Percentiles rank a stretch among this genome's conserved stretches.
phyloP scores from a whole-genome alignment of 1,284 basidiomycete genomes.

The Cutaneotrichosporon cavernicola region DNA sequence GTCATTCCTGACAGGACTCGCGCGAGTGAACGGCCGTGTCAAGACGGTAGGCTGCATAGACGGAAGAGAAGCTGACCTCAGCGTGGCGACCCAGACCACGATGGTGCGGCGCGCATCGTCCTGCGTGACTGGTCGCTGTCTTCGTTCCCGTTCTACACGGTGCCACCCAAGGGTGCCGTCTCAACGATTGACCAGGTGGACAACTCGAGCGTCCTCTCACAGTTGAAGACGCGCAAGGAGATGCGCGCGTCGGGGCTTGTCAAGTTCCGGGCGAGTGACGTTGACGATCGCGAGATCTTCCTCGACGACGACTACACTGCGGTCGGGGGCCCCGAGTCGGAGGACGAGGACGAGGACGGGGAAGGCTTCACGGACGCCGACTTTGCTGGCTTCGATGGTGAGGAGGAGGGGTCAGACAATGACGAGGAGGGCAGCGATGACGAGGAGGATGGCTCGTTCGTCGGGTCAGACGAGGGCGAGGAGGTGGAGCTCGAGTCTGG shows the following conservation, averaged over 20 bases:
- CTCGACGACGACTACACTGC: slow-evolving; percentile 61
- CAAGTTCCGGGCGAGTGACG: slow-evolving; percentile 58
- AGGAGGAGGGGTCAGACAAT: slow-evolving; percentile 31
- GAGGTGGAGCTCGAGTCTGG: slow-evolving; percentile 49
- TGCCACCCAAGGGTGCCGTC: slow-evolving; percentile 56
- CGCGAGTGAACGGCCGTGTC: slow-evolving; percentile 74
- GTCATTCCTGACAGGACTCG: slow-evolving; percentile 78
- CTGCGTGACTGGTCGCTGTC: slow-evolving; percentile 87
- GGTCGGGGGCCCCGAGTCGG: slow-evolving; percentile 29
- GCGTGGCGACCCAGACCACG: slow-evolving; percentile 75
- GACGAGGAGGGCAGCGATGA: slow-evolving; percentile 38
- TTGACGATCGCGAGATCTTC: slow-evolving; percentile 60
- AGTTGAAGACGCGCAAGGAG: slow-evolving; percentile 66
- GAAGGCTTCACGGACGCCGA: slow-evolving; percentile 47
- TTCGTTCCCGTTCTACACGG: slow-evolving; percentile 74
- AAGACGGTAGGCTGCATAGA: slow-evolving; percentile 59
- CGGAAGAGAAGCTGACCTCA: neutral
- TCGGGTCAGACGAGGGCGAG: slow-evolving; percentile 45
- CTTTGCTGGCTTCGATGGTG: slow-evolving; percentile 27
- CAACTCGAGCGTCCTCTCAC: slow-evolving; percentile 55
- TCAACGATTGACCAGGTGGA: slow-evolving; percentile 42
- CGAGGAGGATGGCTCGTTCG: slow-evolving; percentile 35
- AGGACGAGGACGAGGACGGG: slow-evolving; percentile 51
- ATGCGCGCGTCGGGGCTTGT: slow-evolving; percentile 59
- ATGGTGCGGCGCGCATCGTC: slow-evolving; percentile 75